Evolutionary conservation across 305 asterid species (phyloP), one percentile per base, ranked within the genome.

Genomic region (Solanum hybrid): DNA sequence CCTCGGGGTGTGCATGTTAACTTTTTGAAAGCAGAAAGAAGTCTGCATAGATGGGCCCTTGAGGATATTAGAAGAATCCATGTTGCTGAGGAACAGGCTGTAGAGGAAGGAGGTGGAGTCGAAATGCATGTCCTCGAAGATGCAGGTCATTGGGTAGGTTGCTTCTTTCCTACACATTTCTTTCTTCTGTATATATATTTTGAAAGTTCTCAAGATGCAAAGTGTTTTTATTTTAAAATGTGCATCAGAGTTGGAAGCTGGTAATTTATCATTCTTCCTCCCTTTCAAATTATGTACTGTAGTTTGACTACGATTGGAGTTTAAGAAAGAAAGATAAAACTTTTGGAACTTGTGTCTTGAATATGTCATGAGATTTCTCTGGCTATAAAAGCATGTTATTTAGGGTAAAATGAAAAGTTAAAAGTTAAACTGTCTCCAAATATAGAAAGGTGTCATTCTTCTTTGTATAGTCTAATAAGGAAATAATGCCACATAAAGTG

Each of bases 111-210:
- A 91, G 99, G 96, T 14, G 99, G 99, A 88, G 98, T 97, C 88
- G 99, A 97, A 92, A 97, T 97, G 99, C 99, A 97, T 82, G 98
- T 96, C 86, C 97, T 97, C 11, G 99, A 97, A 94, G 99, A 96
- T 92, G 99, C 99, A 87, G 99, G 99, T 84, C 99, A 97, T 78
- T 96, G 99, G 99, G 99, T 97, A 92, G 82, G 92, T 88, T 84
- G 4, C 87, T 71, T n/a, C 88, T 91, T 89, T 89, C n/a, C 79
- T 85, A 22, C n/a, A 31, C 76, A 56, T 20, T 35, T 85, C 29
- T 17, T 17, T 85, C 29, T 17, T 17, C 31, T 84, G 87, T 46
- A 20, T 38, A 38, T 38, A 10, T 10, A 38, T 38, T 82, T 66
- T 26, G 6, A 3, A 3, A 56, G 42, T 56, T 32, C 46, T 31